These are phyloP conservation scores for Hypocreales sp. DNA, from an alignment of 2,329 filamentous ascomycete species.

Conservation along the genomic window DNA sequence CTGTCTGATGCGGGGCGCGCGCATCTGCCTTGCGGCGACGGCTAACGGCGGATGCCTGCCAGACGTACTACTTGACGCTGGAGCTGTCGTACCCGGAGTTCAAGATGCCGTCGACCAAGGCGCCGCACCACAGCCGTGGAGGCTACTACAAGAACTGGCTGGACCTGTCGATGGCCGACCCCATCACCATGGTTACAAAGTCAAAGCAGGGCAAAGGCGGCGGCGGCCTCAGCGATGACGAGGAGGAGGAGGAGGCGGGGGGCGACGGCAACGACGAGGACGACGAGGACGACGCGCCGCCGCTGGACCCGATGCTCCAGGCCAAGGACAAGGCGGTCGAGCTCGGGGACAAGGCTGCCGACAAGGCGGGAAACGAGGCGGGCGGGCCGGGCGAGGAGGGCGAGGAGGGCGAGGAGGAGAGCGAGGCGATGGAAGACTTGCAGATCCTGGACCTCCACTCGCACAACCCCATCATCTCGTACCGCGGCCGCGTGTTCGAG, in stretches of 20 bases:
- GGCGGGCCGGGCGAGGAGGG: slow-evolving; percentile 10
- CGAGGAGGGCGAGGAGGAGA: slow-evolving; percentile 1
- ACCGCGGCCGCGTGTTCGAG: slow-evolving; percentile 62
- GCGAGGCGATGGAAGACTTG: slow-evolving; percentile 26
- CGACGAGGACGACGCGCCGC: slow-evolving; percentile 12
- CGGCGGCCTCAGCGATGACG: slow-evolving; percentile 2
- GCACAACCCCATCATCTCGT: slow-evolving; percentile 60
- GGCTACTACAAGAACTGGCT: slow-evolving; percentile 31
- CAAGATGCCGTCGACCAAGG: slow-evolving; percentile 25
- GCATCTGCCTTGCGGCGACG: neutral
- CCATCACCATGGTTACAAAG: slow-evolving; percentile 4
- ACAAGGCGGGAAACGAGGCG: neutral
- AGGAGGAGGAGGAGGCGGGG: slow-evolving; percentile 12
- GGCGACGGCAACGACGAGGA: neutral
- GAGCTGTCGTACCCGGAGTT: slow-evolving; percentile 48
- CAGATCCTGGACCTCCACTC: slow-evolving; percentile 78
- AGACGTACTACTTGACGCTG: slow-evolving; percentile 50
- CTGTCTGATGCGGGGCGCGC: neutral
- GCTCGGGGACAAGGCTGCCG: too few species aligned
- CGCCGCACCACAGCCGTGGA: slow-evolving; percentile 22
- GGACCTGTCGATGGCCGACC: slow-evolving; percentile 12
- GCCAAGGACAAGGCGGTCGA: slow-evolving; percentile 5
- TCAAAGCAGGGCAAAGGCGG: slow-evolving; percentile 1
- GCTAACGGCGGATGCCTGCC: neutral
- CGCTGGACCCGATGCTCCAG: slow-evolving; percentile 19